Evolutionary conservation across 768 basidiomycete genomes (phyloP).

Genomic region (Russula sp.): DNA sequence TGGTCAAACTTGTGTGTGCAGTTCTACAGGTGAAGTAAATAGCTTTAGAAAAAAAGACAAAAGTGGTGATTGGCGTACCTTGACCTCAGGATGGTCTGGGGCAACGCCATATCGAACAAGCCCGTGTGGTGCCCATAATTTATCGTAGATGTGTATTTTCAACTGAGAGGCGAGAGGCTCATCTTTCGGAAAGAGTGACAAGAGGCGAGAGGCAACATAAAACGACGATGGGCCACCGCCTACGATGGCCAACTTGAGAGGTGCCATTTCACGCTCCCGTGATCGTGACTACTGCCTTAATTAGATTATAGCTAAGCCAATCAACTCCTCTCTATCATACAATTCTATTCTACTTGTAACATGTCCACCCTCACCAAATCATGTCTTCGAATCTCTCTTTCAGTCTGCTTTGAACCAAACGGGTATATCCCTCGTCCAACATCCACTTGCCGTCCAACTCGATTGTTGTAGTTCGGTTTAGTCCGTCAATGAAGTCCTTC

Average conservation of each 20-base stretch:
- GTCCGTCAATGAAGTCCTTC: too few relatives aligned
- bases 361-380: too few relatives aligned
- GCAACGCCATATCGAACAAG: slow-evolving; percentile 95
- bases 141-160: slow-evolving; percentile 83
- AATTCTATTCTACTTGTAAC: too few relatives aligned
- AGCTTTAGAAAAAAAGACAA: not conserved
- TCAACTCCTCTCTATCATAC: too few relatives aligned
- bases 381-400: too few relatives aligned
- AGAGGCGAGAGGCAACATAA: slow-evolving; percentile 84
- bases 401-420: too few relatives aligned
- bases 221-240: slow-evolving; percentile 97
- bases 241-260: slow-evolving; percentile 76
- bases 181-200: slow-evolving; percentile 49
- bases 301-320: too few relatives aligned
- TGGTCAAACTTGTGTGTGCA: slow-evolving; percentile 93
- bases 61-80: slow-evolving; percentile 39
- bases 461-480: too few relatives aligned
- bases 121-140: slow-evolving; percentile 91
- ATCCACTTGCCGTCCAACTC: too few relatives aligned
- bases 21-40: slow-evolving; percentile 46
- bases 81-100: slow-evolving; percentile 98
- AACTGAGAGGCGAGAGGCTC: slow-evolving; percentile 32
- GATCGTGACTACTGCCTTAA: too few relatives aligned
- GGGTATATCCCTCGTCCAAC: too few relatives aligned
- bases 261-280: slow-evolving; percentile 19